Evolutionary conservation across 2,329 filamentous ascomycete genomes (phyloP).

Genomic region (Cladophialophora immunda): DNA sequence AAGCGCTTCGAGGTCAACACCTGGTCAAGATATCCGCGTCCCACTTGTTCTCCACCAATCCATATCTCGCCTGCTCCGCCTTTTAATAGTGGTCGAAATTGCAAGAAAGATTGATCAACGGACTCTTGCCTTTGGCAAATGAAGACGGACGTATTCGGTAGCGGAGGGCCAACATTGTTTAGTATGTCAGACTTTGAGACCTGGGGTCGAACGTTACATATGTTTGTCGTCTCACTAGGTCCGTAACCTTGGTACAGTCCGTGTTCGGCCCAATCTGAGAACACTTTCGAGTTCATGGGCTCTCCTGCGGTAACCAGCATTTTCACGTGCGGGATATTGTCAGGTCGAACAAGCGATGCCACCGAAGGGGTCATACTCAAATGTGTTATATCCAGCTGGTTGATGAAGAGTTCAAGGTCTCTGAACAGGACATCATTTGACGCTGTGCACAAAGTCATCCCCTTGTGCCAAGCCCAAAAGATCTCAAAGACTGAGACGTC

Average conservation of each 20-base stretch:
- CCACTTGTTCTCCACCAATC: constrained; percentile 85
- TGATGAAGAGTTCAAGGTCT: constrained; percentile 74
- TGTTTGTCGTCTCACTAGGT: constrained; percentile 86
- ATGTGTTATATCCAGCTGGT: constrained; percentile 73
- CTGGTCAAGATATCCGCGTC: constrained; percentile 73
- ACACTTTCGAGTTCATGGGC: constrained; percentile 76
- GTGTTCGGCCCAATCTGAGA: constrained; percentile 69
- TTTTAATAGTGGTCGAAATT: constrained; percentile 66
- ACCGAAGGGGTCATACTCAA: constrained; percentile 87
- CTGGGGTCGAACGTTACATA: constrained; percentile 75
- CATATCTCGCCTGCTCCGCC: constrained; percentile 84
- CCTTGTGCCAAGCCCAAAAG: constrained; percentile 81
- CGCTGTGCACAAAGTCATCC: constrained; percentile 80
- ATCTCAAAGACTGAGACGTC: constrained; percentile 91
- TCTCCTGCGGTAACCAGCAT: constrained; percentile 86
- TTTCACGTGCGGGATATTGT: constrained; percentile 73
- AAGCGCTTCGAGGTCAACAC: constrained; percentile 72
- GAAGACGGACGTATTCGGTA: constrained; percentile 79
- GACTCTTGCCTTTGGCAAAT: constrained; percentile 53
- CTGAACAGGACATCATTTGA: constrained; percentile 77
- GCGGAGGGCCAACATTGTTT: constrained; percentile 77
- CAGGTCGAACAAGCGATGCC: constrained; percentile 75
- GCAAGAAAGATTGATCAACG: constrained; percentile 43
- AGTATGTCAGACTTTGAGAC: constrained; percentile 68
- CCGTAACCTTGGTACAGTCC: constrained; percentile 84